Evolutionary conservation across 495 filamentous ascomycete genomes (phyloP).

Genomic region (Penicillium nucicola): DNA sequence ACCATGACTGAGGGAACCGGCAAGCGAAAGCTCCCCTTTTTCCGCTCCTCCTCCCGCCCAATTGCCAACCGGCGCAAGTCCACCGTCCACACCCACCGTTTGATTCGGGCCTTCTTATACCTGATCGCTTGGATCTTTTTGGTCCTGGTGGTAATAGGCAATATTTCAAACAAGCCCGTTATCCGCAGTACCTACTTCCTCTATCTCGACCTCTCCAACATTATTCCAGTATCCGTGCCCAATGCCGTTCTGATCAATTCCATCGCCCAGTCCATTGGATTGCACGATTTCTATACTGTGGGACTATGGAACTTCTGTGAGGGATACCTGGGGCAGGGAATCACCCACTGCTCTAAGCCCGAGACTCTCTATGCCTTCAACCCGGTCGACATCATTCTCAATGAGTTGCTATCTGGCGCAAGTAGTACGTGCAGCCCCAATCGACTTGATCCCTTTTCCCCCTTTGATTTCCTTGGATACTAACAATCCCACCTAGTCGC

Average conservation of each 20-base stretch:
- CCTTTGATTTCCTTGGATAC: not conserved
- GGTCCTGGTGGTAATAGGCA: constrained; percentile 74
- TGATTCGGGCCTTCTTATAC: constrained; percentile 66
- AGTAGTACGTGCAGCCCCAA: constrained; percentile 52
- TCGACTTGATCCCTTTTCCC: not conserved
- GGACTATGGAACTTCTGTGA: constrained; percentile 90
- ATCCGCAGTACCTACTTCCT: constrained; percentile 75
- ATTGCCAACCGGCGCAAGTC: constrained; percentile 23
- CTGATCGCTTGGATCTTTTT: constrained; percentile 72
- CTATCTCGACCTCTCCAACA: constrained; percentile 75
- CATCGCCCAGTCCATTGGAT: constrained; percentile 81
- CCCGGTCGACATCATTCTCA: constrained; percentile 73
- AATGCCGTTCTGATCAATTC: constrained; percentile 78
- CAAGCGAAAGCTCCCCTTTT: constrained; percentile 33
- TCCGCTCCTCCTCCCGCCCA: constrained; percentile 24
- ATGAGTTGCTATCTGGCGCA: constrained; percentile 76
- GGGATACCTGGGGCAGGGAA: constrained; percentile 68
- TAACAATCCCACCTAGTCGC: constrained; percentile 53
- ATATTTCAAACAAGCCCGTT: constrained; percentile 55
- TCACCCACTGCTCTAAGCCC: constrained; percentile 70
- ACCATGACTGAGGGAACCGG: constrained; percentile 7
- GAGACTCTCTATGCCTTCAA: constrained; percentile 82
- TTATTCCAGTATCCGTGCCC: constrained; percentile 73
- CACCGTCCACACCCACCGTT: constrained; percentile 36
- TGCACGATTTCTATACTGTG: constrained; percentile 93